Evolutionary conservation across 768 basidiomycete species (phyloP), one percentile per base, ranked within the genome.

Genomic region (Collybia sp.): DNA sequence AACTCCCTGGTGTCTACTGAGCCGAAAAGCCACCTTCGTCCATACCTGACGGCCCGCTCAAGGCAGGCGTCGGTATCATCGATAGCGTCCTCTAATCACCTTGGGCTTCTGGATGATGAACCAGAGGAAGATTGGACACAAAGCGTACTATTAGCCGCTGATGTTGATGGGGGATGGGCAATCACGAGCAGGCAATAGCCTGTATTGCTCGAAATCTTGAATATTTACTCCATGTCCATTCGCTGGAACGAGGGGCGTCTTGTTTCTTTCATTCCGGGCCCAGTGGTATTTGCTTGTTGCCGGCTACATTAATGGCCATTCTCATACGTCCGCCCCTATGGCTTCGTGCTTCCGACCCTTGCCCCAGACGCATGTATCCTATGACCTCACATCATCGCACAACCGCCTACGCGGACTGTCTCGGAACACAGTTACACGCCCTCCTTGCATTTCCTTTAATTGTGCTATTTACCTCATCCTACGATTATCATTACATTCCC

Each of bases 111-210:
- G 33, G 66, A 70, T 43, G 69, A 76, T 48, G 66, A 67, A 33
- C 63, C 70, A 35, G 71, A 70, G 48, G 83, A 79, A 41, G 79
- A 87, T 57, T 91, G 88, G 88, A 83, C 83, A 39, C 69, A 73
- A 56, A 85, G 82, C 53, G 87, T 90, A 41, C 60, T 90, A 47
- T 61, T 80, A 62, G 85, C 83, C n/a, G 85, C 83, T 46, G 80
- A 83, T 56, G 58, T 68, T 42, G 70, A 76, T 39, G 53, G 60
- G 11, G 43, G 57, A 16, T 70, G 67, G 68, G 45, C 25, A 3
- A 38, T 40, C 25, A 8, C 25, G 25, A 8, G 25, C 8, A 25
- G 25, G 25, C 25, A 25, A 25, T 25, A 25, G 25, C 25, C 25
- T 4, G 25, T 8, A 25, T 25, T 25, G 25, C 25, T 25, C 25